Base-by-base conservation (phyloP, 2,329 filamentous ascomycete species). In the Calonectria crousiana region DNA sequence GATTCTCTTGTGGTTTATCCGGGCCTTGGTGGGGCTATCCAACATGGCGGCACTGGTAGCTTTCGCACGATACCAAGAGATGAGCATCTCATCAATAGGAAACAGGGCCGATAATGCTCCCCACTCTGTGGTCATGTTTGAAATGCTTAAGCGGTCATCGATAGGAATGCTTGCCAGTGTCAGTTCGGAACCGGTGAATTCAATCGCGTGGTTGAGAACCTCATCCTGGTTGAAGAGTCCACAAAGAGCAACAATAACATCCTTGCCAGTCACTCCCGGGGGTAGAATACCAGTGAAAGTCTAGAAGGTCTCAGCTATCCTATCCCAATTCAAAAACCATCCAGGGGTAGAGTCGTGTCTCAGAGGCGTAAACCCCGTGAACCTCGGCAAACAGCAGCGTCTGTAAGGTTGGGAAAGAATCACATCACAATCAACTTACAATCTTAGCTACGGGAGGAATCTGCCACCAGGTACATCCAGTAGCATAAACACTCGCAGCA, bases 161-260 rank as follows among this genome's bases (percentile, higher is more conserved):
- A 98, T 86, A 0, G 92, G 87, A 1, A 98, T 87, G 80, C 90
- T 95, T 53, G 86, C 82, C 88, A 97, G 90, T 0, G 95, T 98
- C 82, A 95, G 89, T 76, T 95, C 92, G 0, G 93, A 92, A 16
- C 96, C 96, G 0, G 92, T 92, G 81, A 98, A 98, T 82, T 98
- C 96, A 74, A 98, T 93, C 6, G 92, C 92, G 82, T 98, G 95
- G 85, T 98, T 98, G 18, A 98, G 89, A 0, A 98, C 96, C 56
- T 98, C 95, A 78, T 95, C 93, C 69, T 94, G 92, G 85, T 94
- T 94, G 87, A 98, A 97, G 0, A 98, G 86, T 1, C 94, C 95
- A 78, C 95, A 97, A 1, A 98, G 89, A 0, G 95, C 95, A 32
- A 98, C 91, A 77, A 98, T 98, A 16, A 98, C 94, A 83, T 98